Percentiles rank a stretch among this genome's conserved stretches.
phyloP scores from a whole-genome alignment of 139 green algal genomes.

The Auxenochlorella protothecoides region DNA sequence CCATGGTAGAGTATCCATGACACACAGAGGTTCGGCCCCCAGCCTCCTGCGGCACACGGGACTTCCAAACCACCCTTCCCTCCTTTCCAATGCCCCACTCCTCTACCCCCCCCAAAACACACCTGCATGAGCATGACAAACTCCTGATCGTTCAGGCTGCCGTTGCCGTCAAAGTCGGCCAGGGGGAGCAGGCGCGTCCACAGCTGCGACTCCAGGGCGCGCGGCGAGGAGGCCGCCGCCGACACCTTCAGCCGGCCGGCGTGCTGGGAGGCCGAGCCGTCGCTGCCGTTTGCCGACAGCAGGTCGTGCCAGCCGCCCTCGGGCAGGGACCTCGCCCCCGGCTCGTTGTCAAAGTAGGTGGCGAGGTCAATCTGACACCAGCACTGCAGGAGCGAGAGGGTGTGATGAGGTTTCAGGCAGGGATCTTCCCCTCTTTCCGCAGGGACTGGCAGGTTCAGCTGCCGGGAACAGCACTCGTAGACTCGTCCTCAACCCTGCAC shows the following conservation, averaged over 20 bases:
- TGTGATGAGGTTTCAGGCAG: neutral
- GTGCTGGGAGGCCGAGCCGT: neutral
- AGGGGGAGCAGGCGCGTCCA: constrained; percentile 28
- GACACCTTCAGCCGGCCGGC: neutral
- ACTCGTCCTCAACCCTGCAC: too few species aligned
- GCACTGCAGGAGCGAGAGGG: neutral
- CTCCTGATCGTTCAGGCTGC: constrained; percentile 14
- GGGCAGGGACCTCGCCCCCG: neutral
- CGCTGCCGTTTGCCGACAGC: neutral
- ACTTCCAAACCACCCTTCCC: too few species aligned
- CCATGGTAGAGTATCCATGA: too few species aligned
- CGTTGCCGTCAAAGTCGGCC: constrained; percentile 26
- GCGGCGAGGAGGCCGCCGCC: constrained; percentile 11
- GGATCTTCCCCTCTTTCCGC: too few species aligned
- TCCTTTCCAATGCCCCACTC: too few species aligned
- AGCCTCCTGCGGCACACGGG: too few species aligned
- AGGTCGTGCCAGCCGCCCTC: neutral
- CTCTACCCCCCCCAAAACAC: neutral
- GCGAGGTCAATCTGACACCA: constrained; percentile 23
- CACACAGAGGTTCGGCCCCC: too few species aligned
- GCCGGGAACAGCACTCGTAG: too few species aligned
- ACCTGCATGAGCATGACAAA: constrained; percentile 25
- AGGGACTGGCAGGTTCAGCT: too few species aligned
- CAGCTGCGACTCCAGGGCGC: constrained; percentile 29
- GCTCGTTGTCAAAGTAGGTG: constrained; percentile 15